Conservation (phyloP, 2,329 filamentous ascomycete species). For the Plectosphaerella sp. region DNA sequence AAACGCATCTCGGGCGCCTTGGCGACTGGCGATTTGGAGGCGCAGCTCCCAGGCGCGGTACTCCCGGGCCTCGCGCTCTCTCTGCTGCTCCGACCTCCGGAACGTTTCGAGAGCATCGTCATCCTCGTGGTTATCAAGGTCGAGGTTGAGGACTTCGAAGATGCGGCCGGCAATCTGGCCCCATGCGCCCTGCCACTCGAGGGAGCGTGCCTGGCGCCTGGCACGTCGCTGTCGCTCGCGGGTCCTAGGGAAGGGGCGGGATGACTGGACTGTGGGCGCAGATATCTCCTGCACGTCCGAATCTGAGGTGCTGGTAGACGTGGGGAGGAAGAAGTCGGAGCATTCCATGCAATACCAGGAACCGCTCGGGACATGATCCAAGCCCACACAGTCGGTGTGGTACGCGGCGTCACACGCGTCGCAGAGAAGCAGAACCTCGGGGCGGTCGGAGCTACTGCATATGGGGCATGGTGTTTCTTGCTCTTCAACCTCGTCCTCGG, state of each 20-base stretch:
- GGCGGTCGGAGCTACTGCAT: slow-evolving; percentile 75
- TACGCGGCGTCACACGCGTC: slow-evolving; percentile 87
- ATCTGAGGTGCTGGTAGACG: slow-evolving; percentile 4
- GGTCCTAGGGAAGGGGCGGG: slow-evolving; percentile 46
- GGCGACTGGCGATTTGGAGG: slow-evolving; percentile 73
- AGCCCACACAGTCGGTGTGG: slow-evolving; percentile 86
- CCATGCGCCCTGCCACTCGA: slow-evolving; percentile 88
- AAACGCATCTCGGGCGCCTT: slow-evolving; percentile 72
- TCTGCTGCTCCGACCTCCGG: slow-evolving; percentile 46
- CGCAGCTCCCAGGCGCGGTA: slow-evolving; percentile 78
- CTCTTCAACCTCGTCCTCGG: slow-evolving; percentile 67
- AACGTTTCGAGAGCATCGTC: slow-evolving; percentile 53
- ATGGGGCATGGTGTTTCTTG: slow-evolving; percentile 70
- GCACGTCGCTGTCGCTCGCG: slow-evolving; percentile 52
- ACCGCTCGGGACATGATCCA: slow-evolving; percentile 71
- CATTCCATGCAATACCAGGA: slow-evolving; percentile 90
- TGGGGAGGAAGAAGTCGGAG: slow-evolving; percentile 39
- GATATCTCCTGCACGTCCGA: slow-evolving; percentile 4
- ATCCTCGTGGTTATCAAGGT: slow-evolving; percentile 84
- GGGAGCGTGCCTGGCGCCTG: slow-evolving; percentile 62
- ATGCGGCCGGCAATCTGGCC: slow-evolving; percentile 57
- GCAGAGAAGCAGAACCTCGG: slow-evolving; percentile 83
- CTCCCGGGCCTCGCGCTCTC: slow-evolving; percentile 51
- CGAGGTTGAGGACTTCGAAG: slow-evolving; percentile 66
- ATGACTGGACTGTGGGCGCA: slow-evolving; percentile 3